These are phyloP conservation scores for Xylariaceae sp. DNA, from an alignment of 2,329 filamentous ascomycete genomes.

Conservation along the genomic window DNA sequence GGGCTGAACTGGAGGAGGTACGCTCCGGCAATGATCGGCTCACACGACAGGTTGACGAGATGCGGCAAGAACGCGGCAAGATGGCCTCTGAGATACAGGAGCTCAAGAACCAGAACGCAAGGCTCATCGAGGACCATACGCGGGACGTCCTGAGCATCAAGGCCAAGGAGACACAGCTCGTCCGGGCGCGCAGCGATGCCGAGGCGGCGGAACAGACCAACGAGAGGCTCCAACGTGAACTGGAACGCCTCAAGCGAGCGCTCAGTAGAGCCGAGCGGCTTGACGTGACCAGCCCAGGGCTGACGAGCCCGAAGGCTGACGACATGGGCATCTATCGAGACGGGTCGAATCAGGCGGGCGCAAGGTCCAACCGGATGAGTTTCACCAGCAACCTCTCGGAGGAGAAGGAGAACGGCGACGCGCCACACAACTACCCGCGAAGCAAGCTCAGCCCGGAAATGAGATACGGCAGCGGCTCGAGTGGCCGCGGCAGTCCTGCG, in stretches of 20 bases:
- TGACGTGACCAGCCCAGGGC: conserved; percentile 29
- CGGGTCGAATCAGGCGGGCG: conserved; percentile 28
- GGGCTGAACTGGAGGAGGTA: conserved; percentile 86
- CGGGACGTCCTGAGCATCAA: conserved; percentile 93
- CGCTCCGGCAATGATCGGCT: conserved; percentile 76
- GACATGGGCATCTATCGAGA: conserved; percentile 56
- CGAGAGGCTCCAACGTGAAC: conserved; percentile 75
- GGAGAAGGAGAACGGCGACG: conserved; percentile 67
- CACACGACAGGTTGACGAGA: conserved; percentile 66
- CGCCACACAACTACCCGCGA: conserved; percentile 32
- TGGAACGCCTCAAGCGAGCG: conserved; percentile 89
- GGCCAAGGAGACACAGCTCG: conserved; percentile 94
- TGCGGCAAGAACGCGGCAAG: conserved; percentile 73
- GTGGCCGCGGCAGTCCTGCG: conserved; percentile 52
- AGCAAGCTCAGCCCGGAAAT: conserved; percentile 49
- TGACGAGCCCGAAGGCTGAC: conserved; percentile 48
- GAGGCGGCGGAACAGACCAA: conserved; percentile 83
- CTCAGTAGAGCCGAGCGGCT: conserved; percentile 54
- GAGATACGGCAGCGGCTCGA: conserved; percentile 46
- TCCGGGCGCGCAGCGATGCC: conserved; percentile 81
- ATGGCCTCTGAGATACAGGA: conserved; percentile 84
- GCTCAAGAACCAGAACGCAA: conserved; percentile 92
- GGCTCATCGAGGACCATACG: conserved; percentile 94
- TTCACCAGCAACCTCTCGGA: conserved; percentile 61
- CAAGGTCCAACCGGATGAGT: conserved; percentile 47